These are phyloP conservation scores for Geotrichum citri-aurantii DNA, from an alignment of 1,139 yeast species.

Conservation along the genomic window DNA sequence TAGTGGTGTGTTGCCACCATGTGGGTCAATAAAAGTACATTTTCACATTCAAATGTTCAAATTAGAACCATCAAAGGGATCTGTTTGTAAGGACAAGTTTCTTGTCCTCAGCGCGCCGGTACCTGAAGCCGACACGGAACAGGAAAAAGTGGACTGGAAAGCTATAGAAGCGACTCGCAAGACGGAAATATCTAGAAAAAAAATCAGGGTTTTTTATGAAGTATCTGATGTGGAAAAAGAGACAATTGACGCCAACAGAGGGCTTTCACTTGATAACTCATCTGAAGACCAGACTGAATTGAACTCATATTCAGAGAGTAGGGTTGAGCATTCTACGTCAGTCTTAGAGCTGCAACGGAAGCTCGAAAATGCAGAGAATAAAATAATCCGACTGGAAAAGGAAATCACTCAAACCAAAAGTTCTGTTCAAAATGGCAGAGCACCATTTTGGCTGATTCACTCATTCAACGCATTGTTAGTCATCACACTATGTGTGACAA, in stretches of 20 bases:
- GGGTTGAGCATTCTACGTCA: not conserved
- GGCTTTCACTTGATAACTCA: not conserved
- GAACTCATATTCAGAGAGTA: not conserved
- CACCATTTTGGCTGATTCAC: not conserved
- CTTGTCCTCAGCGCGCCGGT: slow-evolving; percentile 65
- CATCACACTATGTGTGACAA: not conserved
- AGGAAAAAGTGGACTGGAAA: not conserved
- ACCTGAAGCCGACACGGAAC: not conserved
- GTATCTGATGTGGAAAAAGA: not conserved
- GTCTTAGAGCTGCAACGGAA: not conserved
- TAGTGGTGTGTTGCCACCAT: slow-evolving; percentile 1
- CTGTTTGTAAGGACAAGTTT: slow-evolving; percentile 86
- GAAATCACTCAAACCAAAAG: not conserved
- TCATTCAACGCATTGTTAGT: not conserved
- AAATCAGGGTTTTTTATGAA: not conserved
- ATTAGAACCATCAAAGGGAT: slow-evolving; percentile 65
- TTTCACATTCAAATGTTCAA: slow-evolving; percentile 61
- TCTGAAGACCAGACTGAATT: not conserved
- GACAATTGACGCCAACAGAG: not conserved
- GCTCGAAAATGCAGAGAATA: not conserved
- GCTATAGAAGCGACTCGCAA: not conserved
- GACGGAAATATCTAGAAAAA: not conserved
- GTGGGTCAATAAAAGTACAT: not conserved
- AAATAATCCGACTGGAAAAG: not conserved
- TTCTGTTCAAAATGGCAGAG: not conserved